Percentiles rank a stretch among this genome's conserved stretches.
Evolutionary conservation across 2,329 filamentous ascomycete species (phyloP).

Genomic region (Paecilomyces niveus): DNA sequence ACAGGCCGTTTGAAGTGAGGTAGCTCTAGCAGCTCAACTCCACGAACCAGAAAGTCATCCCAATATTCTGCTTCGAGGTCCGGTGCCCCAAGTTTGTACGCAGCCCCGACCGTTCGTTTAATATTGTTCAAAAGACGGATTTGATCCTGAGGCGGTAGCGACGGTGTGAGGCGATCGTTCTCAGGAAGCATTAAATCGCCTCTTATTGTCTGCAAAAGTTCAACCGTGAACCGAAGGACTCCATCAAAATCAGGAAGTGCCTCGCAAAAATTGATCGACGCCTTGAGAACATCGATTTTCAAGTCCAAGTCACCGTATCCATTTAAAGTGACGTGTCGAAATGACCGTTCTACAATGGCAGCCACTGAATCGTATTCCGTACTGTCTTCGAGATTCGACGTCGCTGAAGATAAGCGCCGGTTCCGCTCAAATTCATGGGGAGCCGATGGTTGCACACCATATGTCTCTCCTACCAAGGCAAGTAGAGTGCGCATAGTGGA

Average conservation of each 20-base stretch:
- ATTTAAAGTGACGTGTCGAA: constrained; percentile 39
- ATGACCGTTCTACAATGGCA: constrained; percentile 37
- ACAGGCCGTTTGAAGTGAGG: constrained; percentile 56
- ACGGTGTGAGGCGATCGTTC: constrained; percentile 61
- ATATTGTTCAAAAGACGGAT: constrained; percentile 78
- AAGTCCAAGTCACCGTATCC: constrained; percentile 69
- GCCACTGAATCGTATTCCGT: constrained; percentile 27
- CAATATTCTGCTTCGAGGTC: constrained; percentile 79
- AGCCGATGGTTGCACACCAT: constrained; percentile 33
- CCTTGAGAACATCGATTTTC: constrained; percentile 79
- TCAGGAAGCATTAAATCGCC: constrained; percentile 69
- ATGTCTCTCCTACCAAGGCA: constrained; percentile 30
- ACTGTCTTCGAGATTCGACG: constrained; percentile 9
- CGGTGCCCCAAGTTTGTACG: constrained; percentile 63
- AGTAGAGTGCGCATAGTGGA: constrained; percentile 32
- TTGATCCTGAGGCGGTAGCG: constrained; percentile 75
- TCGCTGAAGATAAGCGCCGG: constrained; percentile 13
- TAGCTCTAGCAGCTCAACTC: constrained; percentile 61
- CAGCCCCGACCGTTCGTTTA: constrained; percentile 71
- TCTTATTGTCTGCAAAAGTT: constrained; percentile 67
- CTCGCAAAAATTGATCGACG: constrained; percentile 91
- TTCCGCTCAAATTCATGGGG: constrained; percentile 26
- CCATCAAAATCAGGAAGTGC: constrained; percentile 86
- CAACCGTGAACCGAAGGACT: constrained; percentile 79
- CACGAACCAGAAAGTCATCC: constrained; percentile 89